phyloP scores from a whole-genome alignment of 2,329 filamentous ascomycete species.

The Ceratocystis destructans region DNA sequence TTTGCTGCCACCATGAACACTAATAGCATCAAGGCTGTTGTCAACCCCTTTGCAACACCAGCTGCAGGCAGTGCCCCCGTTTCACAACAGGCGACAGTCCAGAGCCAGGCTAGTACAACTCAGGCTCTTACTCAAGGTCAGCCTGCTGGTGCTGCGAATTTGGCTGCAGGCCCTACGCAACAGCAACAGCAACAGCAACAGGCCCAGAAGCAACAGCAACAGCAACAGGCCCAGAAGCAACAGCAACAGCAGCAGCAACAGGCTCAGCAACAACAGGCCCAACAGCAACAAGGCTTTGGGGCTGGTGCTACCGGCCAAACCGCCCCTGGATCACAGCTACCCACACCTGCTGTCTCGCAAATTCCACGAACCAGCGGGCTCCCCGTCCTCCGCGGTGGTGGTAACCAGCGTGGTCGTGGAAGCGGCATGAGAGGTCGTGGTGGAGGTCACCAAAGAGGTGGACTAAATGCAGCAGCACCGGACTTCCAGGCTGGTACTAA shows the following conservation, averaged over 20 bases:
- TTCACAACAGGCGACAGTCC: background rate
- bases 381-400: constrained; percentile 32
- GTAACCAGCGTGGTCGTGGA: constrained; percentile 21
- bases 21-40: background rate
- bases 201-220: constrained; percentile 9
- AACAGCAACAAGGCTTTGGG: background rate
- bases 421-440: constrained; percentile 29
- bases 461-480: constrained; percentile 37
- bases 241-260: constrained; percentile 15
- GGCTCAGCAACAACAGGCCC: constrained; percentile 16
- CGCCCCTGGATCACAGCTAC: constrained; percentile 4
- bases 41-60: constrained; percentile 11
- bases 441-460: constrained; percentile 26
- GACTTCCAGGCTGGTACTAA: constrained; percentile 47
- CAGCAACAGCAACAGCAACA: constrained; percentile 2
- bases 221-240: constrained; percentile 17
- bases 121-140: background rate
- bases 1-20: constrained; percentile 9
- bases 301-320: constrained; percentile 13
- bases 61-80: background rate
- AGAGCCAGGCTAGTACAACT: background rate
- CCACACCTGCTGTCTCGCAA: constrained; percentile 8
- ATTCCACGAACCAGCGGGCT: constrained; percentile 24
- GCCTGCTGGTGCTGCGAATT: background rate
- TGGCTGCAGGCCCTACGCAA: background rate